Evolutionary conservation across 1,284 basidiomycete species (phyloP).

Genomic region (Pulveroboletus sp.): DNA sequence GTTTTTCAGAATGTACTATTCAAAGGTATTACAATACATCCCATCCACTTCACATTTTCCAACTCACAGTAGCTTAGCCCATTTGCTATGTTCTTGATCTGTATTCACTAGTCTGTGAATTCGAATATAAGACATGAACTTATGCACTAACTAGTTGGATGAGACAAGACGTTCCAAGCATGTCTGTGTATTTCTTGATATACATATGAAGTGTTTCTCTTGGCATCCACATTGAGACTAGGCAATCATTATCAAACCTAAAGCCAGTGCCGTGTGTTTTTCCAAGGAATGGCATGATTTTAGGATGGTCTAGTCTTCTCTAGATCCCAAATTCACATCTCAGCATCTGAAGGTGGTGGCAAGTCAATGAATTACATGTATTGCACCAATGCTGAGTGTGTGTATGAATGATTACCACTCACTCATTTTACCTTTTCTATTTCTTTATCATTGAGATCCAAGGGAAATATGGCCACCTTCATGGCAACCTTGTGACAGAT

Average conservation of each 20-base stretch:
- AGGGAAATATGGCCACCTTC: not conserved
- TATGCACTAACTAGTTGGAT: not conserved
- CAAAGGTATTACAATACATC: not conserved
- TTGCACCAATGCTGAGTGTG: not conserved
- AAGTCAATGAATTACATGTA: not conserved
- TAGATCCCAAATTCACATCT: not conserved
- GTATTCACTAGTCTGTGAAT: not conserved
- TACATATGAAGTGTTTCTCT: no score
- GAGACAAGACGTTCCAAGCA: not conserved
- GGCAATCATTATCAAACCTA: not conserved
- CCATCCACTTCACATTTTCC: not conserved
- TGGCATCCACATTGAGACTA: no score
- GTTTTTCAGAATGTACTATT: not conserved
- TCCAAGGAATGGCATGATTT: not conserved
- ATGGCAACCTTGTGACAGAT: not conserved
- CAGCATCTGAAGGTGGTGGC: not conserved
- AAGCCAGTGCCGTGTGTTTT: not conserved
- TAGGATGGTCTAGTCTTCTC: not conserved
- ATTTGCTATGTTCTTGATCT: not conserved
- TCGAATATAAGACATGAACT: not conserved
- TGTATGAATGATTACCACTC: not conserved
- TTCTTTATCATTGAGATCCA: not conserved
- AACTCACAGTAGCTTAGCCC: not conserved
- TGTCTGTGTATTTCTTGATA: not conserved
- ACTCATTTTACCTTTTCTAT: not conserved